Conservation (phyloP, 106 monocot species). For the Dendrobium huoshanense region DNA sequence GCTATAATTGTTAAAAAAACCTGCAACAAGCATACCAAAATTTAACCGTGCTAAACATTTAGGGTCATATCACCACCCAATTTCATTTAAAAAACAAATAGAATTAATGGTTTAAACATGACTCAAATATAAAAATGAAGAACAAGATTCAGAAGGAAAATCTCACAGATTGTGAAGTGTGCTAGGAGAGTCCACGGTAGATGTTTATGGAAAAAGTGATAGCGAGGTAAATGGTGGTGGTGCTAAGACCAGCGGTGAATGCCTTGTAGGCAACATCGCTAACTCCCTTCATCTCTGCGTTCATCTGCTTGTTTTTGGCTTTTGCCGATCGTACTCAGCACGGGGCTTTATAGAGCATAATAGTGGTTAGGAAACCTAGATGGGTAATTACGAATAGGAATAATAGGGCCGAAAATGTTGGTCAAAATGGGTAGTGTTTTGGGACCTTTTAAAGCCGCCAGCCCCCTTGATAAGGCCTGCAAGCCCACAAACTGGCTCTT, state of each 20-base stretch:
- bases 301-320: background rate
- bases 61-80: background rate
- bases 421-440: too few relatives aligned
- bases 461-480: too few relatives aligned
- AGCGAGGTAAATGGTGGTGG: slow-evolving; percentile 48
- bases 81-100: background rate
- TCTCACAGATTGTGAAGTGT: slow-evolving; percentile 51
- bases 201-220: slow-evolving; percentile 59
- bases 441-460: too few relatives aligned
- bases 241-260: slow-evolving; percentile 43
- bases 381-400: too few relatives aligned
- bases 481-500: too few relatives aligned
- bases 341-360: too few relatives aligned
- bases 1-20: too few relatives aligned
- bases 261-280: slow-evolving; percentile 54
- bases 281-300: slow-evolving; percentile 18
- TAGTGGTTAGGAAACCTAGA: too few relatives aligned
- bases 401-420: too few relatives aligned
- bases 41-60: too few relatives aligned
- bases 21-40: too few relatives aligned
- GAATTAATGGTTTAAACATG: background rate
- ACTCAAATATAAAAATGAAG: background rate
- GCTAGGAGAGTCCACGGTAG: slow-evolving; percentile 38
- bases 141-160: background rate
- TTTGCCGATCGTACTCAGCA: too few relatives aligned